A percentile compares a stretch with the other conserved stretches of the same genome.
Evolutionary conservation across 805 yeast genomes (phyloP).

Genomic region (Metschnikowia henanensis): DNA sequence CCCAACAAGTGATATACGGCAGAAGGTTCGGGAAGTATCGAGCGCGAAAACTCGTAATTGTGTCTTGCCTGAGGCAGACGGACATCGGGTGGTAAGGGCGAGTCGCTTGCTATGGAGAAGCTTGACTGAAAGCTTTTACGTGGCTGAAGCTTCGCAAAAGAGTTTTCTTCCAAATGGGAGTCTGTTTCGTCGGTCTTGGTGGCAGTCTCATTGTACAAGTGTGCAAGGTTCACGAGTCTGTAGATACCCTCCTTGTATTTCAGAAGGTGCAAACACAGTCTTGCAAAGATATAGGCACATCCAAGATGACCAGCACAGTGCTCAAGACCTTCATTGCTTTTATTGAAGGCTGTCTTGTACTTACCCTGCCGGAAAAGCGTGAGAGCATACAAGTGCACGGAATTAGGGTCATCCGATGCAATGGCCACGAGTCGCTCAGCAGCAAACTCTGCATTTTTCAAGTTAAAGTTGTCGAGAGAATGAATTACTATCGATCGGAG

Average conservation of each 20-base stretch:
- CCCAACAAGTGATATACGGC: constrained; percentile 70
- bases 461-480: constrained; percentile 67
- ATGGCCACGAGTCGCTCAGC: constrained; percentile 78
- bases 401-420: constrained; percentile 52
- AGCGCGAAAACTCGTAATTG: constrained; percentile 41
- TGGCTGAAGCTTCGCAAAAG: constrained; percentile 2
- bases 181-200: constrained; percentile 2
- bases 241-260: constrained; percentile 61
- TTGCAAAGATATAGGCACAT: constrained; percentile 73
- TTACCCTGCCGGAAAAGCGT: constrained; percentile 59
- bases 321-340: constrained; percentile 30
- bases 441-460: constrained; percentile 79
- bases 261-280: constrained; percentile 58
- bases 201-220: constrained; percentile 29
- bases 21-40: constrained; percentile 62
- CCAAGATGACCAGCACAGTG: constrained; percentile 59
- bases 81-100: constrained; percentile 6
- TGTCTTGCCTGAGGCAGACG: constrained; percentile 21
- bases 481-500: constrained; percentile 64
- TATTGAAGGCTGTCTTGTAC: constrained; percentile 60
- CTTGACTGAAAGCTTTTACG: neutral
- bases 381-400: constrained; percentile 68
- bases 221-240: constrained; percentile 33
- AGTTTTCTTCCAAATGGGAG: constrained; percentile 3
- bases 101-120: neutral